A percentile compares a stretch with the other conserved stretches of the same genome.
phyloP scores from a whole-genome alignment of 2,329 filamentous ascomycete species.

The Aspergillus sp. region DNA sequence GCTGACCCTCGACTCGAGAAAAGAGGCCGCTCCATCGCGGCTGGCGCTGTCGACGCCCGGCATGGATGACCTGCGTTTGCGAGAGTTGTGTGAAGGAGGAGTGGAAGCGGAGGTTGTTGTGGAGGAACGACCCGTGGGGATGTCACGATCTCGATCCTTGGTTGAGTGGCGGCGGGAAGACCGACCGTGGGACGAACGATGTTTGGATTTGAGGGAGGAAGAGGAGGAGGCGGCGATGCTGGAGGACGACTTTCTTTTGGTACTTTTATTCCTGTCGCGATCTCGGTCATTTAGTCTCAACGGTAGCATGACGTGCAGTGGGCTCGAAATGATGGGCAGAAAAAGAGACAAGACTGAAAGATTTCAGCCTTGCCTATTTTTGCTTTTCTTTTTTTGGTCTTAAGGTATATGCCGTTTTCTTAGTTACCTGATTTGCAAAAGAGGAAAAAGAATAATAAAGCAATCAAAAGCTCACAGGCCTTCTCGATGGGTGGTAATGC shows the following conservation, averaged over 20 bases:
- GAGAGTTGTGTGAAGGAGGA: slow-evolving; percentile 8
- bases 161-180: slow-evolving; percentile 24
- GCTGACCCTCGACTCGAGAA: slow-evolving; percentile 43
- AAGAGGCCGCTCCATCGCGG: slow-evolving; percentile 30
- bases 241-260: slow-evolving; percentile 2
- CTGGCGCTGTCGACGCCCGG: slow-evolving; percentile 42
- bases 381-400: too few relatives aligned
- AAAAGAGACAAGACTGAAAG: background rate
- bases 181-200: slow-evolving; percentile 26
- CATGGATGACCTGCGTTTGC: slow-evolving; percentile 46
- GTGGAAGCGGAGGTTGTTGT: slow-evolving; percentile 19
- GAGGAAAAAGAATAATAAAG: too few relatives aligned
- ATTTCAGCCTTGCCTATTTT: too few relatives aligned
- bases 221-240: slow-evolving; percentile 14
- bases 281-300: slow-evolving; percentile 32
- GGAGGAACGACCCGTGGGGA: slow-evolving; percentile 23
- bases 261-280: slow-evolving; percentile 24
- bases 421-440: too few relatives aligned
- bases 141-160: slow-evolving; percentile 28
- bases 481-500: too few relatives aligned
- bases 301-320: slow-evolving; percentile 30
- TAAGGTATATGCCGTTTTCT: too few relatives aligned
- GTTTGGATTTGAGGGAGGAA: slow-evolving; percentile 21
- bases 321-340: slow-evolving; percentile 11
- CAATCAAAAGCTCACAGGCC: too few relatives aligned